Evolutionary conservation across 1,284 basidiomycete species (phyloP).

Genomic region (Singerocomus inundabilis): DNA sequence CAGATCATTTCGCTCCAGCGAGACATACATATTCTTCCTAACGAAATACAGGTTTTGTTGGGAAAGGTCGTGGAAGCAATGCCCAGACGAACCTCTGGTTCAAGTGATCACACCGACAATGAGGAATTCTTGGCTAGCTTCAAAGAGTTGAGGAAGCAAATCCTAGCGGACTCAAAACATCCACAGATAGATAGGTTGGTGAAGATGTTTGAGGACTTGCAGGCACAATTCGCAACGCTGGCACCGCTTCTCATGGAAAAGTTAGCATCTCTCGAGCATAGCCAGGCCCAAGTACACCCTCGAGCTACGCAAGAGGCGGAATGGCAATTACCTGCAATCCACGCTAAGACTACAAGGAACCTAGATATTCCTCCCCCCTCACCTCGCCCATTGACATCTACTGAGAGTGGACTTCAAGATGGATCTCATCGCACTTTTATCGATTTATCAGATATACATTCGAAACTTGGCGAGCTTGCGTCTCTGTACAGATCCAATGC

Average conservation of each 20-base stretch:
- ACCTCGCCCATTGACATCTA: neutral
- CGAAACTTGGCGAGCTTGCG: slow-evolving; percentile 32
- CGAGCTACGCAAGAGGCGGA: slow-evolving; percentile 10
- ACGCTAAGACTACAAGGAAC: slow-evolving; percentile 5
- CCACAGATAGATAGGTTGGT: slow-evolving; percentile 20
- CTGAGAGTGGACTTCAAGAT: neutral
- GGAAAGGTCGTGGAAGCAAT: slow-evolving; percentile 8
- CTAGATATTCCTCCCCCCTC: slow-evolving; percentile 2
- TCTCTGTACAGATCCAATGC: slow-evolving; percentile 19
- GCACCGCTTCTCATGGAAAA: slow-evolving; percentile 28
- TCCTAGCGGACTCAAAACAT: slow-evolving; percentile 15
- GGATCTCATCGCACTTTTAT: neutral
- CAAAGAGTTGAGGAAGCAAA: slow-evolving; percentile 22
- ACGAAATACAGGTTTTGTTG: slow-evolving; percentile 25
- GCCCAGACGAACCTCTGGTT: slow-evolving; percentile 1
- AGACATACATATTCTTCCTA: slow-evolving; percentile 34
- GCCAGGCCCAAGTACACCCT: slow-evolving; percentile 18
- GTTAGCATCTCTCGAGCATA: slow-evolving; percentile 27
- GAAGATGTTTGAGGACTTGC: slow-evolving; percentile 28
- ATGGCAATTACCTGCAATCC: neutral
- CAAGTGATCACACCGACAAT: slow-evolving; percentile 7
- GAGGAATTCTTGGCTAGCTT: slow-evolving; percentile 21
- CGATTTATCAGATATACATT: slow-evolving; percentile 25
- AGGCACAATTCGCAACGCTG: slow-evolving; percentile 16
- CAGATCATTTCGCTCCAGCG: slow-evolving; percentile 38